Conservation (phyloP, 2,329 filamentous ascomycete species). For the Metarhizium robertsii region DNA sequence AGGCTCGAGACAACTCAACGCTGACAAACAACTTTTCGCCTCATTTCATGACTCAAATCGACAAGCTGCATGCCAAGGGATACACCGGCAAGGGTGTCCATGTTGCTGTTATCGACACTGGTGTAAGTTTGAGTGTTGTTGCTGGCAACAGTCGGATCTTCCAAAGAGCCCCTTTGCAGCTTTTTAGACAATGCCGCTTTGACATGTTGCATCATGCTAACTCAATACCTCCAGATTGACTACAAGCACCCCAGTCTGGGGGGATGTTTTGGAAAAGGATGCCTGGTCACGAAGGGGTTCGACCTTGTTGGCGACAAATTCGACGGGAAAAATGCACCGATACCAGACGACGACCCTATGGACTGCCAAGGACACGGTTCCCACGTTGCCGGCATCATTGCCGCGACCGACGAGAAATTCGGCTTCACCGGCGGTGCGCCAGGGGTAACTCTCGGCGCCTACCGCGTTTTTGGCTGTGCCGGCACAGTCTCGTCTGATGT, state of each 20-base stretch:
- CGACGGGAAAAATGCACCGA: conserved; percentile 26
- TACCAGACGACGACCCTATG: conserved; percentile 42
- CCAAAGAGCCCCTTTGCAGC: not conserved
- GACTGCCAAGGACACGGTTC: conserved; percentile 37
- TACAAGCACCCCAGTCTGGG: conserved; percentile 55
- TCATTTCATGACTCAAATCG: conserved; percentile 9
- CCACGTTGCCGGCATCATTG: conserved; percentile 14
- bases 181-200: not conserved
- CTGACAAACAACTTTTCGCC: conserved; percentile 5
- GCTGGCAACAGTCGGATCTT: conserved; percentile 12
- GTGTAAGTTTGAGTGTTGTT: conserved; percentile 32
- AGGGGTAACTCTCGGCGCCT: conserved; percentile 1
- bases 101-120: conserved; percentile 8
- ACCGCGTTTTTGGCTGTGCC: conserved; percentile 4
- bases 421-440: conserved; percentile 6
- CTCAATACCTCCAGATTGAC: conserved; percentile 38
- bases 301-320: conserved; percentile 51
- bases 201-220: conserved; percentile 21
- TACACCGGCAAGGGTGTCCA: conserved; percentile 10
- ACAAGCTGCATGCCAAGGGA: conserved; percentile 8
- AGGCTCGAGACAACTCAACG: not conserved
- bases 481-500: conserved; percentile 31
- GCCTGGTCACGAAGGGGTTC: conserved; percentile 45
- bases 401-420: conserved; percentile 11
- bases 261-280: conserved; percentile 52